Evolutionary conservation across 768 basidiomycete species (phyloP), one percentile per base, ranked within the genome.

Genomic region (Cystobasidium tubakii): DNA sequence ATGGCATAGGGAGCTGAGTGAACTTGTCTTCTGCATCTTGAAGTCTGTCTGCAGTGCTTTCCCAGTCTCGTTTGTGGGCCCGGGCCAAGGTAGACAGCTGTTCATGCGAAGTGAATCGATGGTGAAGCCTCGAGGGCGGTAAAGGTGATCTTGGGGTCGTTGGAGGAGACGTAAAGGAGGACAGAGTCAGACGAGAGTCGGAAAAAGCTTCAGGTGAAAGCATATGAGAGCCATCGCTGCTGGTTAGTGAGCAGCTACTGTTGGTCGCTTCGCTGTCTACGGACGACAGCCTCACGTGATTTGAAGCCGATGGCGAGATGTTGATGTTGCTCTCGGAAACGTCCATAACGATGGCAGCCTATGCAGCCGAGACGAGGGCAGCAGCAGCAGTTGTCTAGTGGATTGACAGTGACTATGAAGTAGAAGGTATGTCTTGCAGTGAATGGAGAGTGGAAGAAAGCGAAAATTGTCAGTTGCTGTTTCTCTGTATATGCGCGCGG

Each of bases 1-100:
- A 71, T n/a, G 54, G 34, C 21, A 55, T 23, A 6, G 69, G 69
- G 9, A 71, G 29, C 39, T 71, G 69, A 3, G 69, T 71, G 54
- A 57, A 71, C 27, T 60, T 55, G 69, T 71, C 69, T 50, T 50
- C 15, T n/a, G 4, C 46, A 19, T 50, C 15, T 3, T 50, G 7
- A 9, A 9, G 7, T 4, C 4, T 21, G n/a, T 50, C 46, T 12
- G 46, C 3, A n/a, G 46, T 50, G 21, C 46, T 50, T 19, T 50
- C 46, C 46, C 46, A 50, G 46, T 50, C 46, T 50, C 46, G 46
- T n/a, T 50, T 50, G 4, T 12, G 21, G 4, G 46, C 46, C 9
- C 46, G 12, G 7, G 46, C 46, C 15, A 50, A 50, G 46, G 15
- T 50, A 3, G 46, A 50, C 21, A 50, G 46, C 46, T 50, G 46